phyloP scores from a whole-genome alignment of 768 basidiomycete genomes.

The Termitomyces sp. region DNA sequence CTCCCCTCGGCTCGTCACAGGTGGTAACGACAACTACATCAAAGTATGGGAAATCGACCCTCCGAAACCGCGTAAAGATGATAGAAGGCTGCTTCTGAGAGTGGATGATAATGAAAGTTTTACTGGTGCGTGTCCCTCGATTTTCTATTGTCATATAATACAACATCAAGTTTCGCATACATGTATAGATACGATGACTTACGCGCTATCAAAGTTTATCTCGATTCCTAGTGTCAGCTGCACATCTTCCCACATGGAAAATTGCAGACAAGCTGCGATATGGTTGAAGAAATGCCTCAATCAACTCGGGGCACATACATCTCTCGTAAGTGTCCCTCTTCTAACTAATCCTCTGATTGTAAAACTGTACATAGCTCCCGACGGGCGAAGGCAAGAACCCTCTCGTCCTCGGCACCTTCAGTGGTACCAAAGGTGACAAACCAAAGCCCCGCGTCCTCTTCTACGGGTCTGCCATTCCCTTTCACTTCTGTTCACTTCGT shows the following conservation, averaged over 20 bases:
- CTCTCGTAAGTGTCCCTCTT: constrained; percentile 46
- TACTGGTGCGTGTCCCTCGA: constrained; percentile 3
- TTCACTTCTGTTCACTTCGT: background rate
- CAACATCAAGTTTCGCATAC: background rate
- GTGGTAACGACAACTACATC: constrained; percentile 81
- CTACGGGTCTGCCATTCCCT: constrained; percentile 62
- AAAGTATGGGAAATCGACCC: constrained; percentile 65
- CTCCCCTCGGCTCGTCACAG: constrained; percentile 55
- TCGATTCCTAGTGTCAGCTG: constrained; percentile 85
- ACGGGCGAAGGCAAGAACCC: constrained; percentile 78
- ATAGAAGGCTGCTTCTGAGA: background rate
- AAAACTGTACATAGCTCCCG: constrained; percentile 49
- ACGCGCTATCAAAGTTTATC: constrained; percentile 80
- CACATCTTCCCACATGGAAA: constrained; percentile 60
- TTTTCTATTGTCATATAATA: background rate
- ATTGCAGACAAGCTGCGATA: constrained; percentile 91
- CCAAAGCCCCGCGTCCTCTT: constrained; percentile 76
- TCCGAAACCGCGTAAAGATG: constrained; percentile 21
- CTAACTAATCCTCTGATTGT: background rate
- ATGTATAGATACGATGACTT: constrained; percentile 60
- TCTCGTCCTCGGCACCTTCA: constrained; percentile 85
- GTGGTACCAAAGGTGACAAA: constrained; percentile 54
- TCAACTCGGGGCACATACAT: constrained; percentile 82
- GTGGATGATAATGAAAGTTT: background rate
- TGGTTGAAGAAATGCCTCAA: constrained; percentile 86